Conservation (phyloP, 2,329 filamentous ascomycete genomes). For the Cercospora nicotianae region DNA sequence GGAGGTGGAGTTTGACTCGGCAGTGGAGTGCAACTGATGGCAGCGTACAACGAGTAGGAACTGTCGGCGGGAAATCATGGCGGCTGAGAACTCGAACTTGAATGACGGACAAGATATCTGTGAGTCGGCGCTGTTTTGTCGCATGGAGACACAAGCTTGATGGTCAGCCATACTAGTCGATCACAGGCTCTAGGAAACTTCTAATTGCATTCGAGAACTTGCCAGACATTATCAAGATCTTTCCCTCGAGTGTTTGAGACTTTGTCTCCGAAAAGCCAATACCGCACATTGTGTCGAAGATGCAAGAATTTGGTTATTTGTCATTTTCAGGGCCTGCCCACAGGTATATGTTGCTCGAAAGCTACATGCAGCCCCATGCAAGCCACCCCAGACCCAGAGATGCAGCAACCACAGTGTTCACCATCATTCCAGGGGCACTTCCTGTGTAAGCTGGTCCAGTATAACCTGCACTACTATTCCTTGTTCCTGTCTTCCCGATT, state of each 20-base stretch:
- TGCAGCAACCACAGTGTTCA: not conserved
- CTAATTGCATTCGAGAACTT: not conserved
- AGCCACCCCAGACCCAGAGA: not conserved
- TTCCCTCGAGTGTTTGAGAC: not conserved
- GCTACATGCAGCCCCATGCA: not conserved
- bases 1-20: not conserved
- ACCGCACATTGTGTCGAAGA: not conserved
- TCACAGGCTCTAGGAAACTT: not conserved
- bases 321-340: not conserved
- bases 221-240: not conserved
- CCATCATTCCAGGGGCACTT: not conserved
- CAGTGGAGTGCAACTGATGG: not conserved
- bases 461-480: not conserved
- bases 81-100: not conserved
- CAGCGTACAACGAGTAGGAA: not conserved
- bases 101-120: not conserved
- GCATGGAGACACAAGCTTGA: not conserved
- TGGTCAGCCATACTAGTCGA: not conserved
- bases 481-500: not conserved
- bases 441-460: not conserved
- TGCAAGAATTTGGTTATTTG: not conserved
- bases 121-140: not conserved
- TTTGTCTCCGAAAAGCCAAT: not conserved
- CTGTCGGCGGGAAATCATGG: not conserved
- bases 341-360: not conserved